These are phyloP conservation scores for Cordyceps militaris DNA, from an alignment of 2,329 filamentous ascomycete genomes.

Conservation along the genomic window DNA sequence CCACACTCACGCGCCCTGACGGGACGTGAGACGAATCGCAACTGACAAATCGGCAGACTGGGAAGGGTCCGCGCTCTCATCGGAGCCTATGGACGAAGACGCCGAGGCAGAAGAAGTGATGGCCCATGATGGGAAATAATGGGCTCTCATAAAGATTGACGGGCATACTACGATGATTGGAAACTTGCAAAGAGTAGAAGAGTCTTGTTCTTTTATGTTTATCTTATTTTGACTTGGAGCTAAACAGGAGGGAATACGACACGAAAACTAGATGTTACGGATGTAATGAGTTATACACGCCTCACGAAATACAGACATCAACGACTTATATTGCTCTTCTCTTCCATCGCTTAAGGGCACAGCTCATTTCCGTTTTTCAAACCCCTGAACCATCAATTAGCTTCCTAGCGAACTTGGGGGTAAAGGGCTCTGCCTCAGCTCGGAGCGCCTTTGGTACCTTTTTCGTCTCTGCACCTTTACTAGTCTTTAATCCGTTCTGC, in stretches of 20 bases:
- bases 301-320: slow-evolving; percentile 2
- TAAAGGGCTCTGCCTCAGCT: neutral
- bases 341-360: neutral
- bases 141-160: neutral
- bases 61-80: slow-evolving; percentile 48
- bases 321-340: neutral
- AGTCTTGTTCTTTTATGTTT: neutral
- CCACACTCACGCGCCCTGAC: no score
- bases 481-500: neutral
- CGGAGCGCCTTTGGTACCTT: neutral
- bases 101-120: neutral
- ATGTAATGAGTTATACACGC: slow-evolving; percentile 4
- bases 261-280: neutral
- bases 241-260: neutral
- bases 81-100: slow-evolving; percentile 41
- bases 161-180: neutral
- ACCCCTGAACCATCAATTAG: neutral
- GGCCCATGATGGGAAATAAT: neutral
- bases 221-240: neutral
- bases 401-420: neutral
- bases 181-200: neutral
- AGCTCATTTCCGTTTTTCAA: neutral
- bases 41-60: slow-evolving; percentile 36
- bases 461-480: neutral
- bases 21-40: no score